A percentile compares a stretch with the other conserved stretches of the same genome.
Evolutionary conservation across 1,284 basidiomycete species (phyloP).

Genomic region (Violaceomyces palustris): DNA sequence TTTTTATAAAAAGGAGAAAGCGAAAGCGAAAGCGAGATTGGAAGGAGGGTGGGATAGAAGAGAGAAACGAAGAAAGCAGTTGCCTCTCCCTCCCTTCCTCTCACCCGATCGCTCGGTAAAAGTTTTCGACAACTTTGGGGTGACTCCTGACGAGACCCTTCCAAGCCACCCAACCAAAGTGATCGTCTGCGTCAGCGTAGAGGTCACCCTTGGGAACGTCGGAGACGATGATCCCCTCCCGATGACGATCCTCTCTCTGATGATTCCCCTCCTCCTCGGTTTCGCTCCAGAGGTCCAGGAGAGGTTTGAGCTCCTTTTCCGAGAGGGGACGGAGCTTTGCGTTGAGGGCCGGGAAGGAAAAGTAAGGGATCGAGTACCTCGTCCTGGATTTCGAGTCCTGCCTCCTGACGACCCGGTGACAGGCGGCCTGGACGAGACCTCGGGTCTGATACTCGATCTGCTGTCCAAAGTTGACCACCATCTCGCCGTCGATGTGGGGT

Average conservation of each 20-base stretch:
- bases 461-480: conserved; percentile 47
- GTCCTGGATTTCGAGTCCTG: conserved; percentile 2
- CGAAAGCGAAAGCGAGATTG: too few relatives aligned
- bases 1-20: too few relatives aligned
- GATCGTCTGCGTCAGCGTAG: conserved; percentile 15
- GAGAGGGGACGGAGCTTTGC: conserved; percentile 14
- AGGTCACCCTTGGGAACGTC: conserved; percentile 36
- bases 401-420: conserved; percentile 32
- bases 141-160: conserved; percentile 33
- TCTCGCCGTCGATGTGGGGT: conserved; percentile 14
- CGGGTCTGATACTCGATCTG: conserved; percentile 36
- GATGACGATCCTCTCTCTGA: too few relatives aligned
- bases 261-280: conserved; percentile 8
- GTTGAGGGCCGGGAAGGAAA: conserved; percentile 34
- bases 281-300: conserved; percentile 13
- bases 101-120: background rate
- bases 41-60: too few relatives aligned
- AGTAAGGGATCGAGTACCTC: conserved; percentile 31
- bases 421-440: conserved; percentile 37
- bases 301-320: conserved; percentile 9
- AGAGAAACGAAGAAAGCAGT: too few relatives aligned
- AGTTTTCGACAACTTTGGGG: conserved; percentile 5
- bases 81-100: too few relatives aligned
- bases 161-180: conserved; percentile 40
- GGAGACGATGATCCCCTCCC: conserved; percentile 8